These are phyloP conservation scores for Austroboletus festivus DNA, from an alignment of 768 basidiomycete genomes.

Conservation along the genomic window DNA sequence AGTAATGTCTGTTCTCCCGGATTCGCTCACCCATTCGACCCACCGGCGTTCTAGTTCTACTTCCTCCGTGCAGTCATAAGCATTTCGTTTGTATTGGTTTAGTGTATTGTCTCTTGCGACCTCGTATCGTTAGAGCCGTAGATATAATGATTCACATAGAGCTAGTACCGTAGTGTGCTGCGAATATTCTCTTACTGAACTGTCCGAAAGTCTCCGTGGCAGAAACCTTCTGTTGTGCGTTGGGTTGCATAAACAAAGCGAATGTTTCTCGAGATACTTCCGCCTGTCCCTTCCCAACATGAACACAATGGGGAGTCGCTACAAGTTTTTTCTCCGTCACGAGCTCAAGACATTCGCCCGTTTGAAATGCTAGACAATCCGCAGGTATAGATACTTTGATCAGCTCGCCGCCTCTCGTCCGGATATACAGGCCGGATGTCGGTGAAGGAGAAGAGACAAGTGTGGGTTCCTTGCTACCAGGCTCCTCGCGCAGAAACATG, in stretches of 20 bases:
- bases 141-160: constrained; percentile 19
- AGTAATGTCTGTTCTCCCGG: constrained; percentile 59
- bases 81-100: not conserved
- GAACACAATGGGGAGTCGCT: constrained; percentile 95
- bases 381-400: constrained; percentile 84
- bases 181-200: constrained; percentile 82
- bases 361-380: constrained; percentile 91
- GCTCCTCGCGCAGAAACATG: constrained; percentile 69
- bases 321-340: constrained; percentile 77
- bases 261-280: constrained; percentile 82
- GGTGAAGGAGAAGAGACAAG: constrained; percentile 67
- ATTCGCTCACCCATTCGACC: constrained; percentile 43
- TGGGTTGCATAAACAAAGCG: constrained; percentile 86
- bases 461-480: constrained; percentile 38
- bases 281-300: constrained; percentile 56
- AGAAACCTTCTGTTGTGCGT: constrained; percentile 73
- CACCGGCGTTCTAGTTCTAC: constrained; percentile 40
- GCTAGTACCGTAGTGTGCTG: constrained; percentile 41
- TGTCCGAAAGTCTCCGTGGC: constrained; percentile 77
- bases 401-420: constrained; percentile 73
- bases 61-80: constrained; percentile 25
- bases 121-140: constrained; percentile 6
- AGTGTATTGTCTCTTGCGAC: too few relatives aligned
- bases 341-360: constrained; percentile 91
- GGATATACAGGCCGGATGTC: constrained; percentile 86